Conservation (phyloP, 495 filamentous ascomycete genomes). For the Tricharina praecox region DNA sequence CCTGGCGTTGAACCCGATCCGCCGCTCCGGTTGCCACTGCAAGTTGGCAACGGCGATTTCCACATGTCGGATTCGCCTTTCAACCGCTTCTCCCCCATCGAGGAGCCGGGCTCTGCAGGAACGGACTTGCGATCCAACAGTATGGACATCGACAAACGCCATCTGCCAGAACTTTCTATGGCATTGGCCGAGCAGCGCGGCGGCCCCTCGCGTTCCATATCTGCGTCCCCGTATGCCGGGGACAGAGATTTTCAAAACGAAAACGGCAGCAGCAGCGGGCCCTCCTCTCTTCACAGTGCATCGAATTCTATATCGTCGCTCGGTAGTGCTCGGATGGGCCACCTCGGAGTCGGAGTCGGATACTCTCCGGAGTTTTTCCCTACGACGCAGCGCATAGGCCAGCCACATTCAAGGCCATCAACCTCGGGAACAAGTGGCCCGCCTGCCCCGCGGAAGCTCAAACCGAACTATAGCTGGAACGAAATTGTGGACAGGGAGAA, state of each 20-base stretch:
- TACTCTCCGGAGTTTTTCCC: background rate
- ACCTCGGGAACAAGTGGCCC: slow-evolving; percentile 1
- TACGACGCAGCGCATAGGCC: background rate
- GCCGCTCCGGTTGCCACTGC: background rate
- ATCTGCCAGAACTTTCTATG: background rate
- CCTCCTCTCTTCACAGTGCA: background rate
- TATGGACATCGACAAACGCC: slow-evolving; percentile 2
- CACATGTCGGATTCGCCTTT: background rate
- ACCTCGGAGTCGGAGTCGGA: background rate
- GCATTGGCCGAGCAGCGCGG: background rate
- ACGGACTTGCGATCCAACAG: background rate
- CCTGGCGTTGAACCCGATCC: background rate
- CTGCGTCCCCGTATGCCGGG: background rate
- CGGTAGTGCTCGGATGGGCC: background rate
- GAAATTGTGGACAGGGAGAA: slow-evolving; percentile 7
- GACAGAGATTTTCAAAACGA: background rate
- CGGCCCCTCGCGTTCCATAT: background rate
- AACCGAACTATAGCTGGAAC: slow-evolving; percentile 15
- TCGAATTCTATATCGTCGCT: background rate
- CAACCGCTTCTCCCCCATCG: background rate
- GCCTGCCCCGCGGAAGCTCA: background rate
- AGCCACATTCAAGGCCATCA: slow-evolving; percentile 1
- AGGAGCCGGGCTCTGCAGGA: background rate
- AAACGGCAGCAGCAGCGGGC: background rate
- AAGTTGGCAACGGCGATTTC: background rate